Percentiles rank a stretch among this genome's conserved stretches.
phyloP scores from a whole-genome alignment of 1,284 basidiomycete genomes.

The Melampsora larici-populina region DNA sequence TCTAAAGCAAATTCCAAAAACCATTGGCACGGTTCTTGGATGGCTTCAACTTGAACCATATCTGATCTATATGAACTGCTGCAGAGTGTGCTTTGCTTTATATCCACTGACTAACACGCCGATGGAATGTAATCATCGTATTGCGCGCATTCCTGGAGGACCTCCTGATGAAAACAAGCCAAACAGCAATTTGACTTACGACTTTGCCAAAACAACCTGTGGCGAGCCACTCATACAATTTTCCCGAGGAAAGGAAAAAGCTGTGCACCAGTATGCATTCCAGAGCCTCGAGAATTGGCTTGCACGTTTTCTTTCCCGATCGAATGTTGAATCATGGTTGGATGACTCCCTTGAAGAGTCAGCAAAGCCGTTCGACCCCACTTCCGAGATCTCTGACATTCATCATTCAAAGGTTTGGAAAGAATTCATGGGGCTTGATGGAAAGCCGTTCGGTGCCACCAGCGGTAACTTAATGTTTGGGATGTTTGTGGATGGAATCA shows the following conservation, averaged over 20 bases:
- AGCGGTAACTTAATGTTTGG: slow-evolving; percentile 11
- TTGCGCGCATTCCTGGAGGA: too few species aligned
- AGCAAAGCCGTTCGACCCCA: neutral
- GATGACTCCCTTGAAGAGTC: neutral
- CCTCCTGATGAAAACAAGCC: too few species aligned
- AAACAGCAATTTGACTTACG: too few species aligned
- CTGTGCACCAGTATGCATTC: neutral
- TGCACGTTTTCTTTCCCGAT: neutral
- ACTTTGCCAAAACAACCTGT: too few species aligned
- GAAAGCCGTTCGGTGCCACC: neutral
- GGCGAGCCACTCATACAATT: too few species aligned
- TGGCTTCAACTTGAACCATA: slow-evolving; percentile 12
- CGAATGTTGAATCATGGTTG: neutral
- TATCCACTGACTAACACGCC: slow-evolving; percentile 20
- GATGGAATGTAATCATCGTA: neutral
- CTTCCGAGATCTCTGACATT: neutral
- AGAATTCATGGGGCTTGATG: slow-evolving; percentile 16
- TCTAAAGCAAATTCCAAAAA: neutral
- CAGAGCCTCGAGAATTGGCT: slow-evolving; percentile 4
- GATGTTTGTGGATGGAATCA: slow-evolving; percentile 29
- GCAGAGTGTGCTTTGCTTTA: slow-evolving; percentile 23
- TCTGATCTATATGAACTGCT: slow-evolving; percentile 4
- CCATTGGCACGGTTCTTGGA: neutral
- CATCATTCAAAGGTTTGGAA: slow-evolving; percentile 18
- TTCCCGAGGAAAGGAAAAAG: too few species aligned